Percentiles rank a stretch among this genome's conserved stretches.
phyloP scores from a whole-genome alignment of 1,284 basidiomycete species.

The Leccinum griseonigrum region DNA sequence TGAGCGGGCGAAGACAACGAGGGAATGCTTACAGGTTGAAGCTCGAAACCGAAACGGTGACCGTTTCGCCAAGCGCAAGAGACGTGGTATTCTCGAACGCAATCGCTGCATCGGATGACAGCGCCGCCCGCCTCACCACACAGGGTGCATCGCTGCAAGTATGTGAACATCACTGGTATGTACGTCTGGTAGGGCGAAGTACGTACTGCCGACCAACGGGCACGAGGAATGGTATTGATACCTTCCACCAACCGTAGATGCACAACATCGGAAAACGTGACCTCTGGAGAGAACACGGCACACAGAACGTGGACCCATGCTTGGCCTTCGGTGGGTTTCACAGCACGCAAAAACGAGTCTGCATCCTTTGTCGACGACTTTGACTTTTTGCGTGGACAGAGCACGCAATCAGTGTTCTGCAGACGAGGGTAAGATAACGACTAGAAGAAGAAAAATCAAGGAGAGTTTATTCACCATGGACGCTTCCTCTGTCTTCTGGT shows the following conservation, averaged over 20 bases:
- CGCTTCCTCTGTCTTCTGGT: conserved; percentile 74
- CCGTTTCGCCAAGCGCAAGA: conserved; percentile 88
- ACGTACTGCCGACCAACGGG: conserved; percentile 65
- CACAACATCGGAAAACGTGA: conserved; percentile 73
- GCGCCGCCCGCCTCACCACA: conserved; percentile 71
- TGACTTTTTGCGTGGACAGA: conserved; percentile 67
- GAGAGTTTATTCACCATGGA: conserved; percentile 55
- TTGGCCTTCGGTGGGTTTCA: conserved; percentile 92
- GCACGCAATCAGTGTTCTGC: conserved; percentile 70
- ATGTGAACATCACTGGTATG: background rate
- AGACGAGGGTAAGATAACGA: conserved; percentile 7
- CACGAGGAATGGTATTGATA: conserved; percentile 68
- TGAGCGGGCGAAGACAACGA: background rate
- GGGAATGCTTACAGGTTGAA: conserved; percentile 63
- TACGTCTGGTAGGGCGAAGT: background rate
- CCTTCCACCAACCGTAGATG: conserved; percentile 82
- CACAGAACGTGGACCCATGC: conserved; percentile 93
- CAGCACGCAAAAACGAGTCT: conserved; percentile 76
- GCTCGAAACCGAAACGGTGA: conserved; percentile 87
- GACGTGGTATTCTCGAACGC: conserved; percentile 78
- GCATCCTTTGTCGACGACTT: conserved; percentile 46
- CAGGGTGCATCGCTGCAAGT: conserved; percentile 56
- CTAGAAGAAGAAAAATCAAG: background rate
- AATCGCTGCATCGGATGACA: conserved; percentile 82
- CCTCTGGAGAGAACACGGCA: conserved; percentile 83